A percentile compares a stretch with the other conserved stretches of the same genome.
Conservation (phyloP, 306 rosid genomes). For the Dicorynia guianensis region DNA sequence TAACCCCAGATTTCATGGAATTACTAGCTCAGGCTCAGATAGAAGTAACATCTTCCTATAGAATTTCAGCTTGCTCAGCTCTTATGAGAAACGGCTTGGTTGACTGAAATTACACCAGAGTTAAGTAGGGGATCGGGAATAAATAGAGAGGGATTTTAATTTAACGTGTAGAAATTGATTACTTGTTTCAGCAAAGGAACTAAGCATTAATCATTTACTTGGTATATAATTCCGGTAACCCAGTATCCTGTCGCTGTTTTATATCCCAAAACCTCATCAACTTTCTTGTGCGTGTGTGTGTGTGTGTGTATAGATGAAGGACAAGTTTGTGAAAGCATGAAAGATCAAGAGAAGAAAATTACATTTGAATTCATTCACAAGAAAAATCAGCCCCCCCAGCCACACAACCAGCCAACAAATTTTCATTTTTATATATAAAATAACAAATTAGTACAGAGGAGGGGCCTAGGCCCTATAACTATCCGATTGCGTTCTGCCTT, state of each 20-base stretch:
- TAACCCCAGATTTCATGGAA: not conserved
- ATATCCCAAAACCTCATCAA: constrained; percentile 41
- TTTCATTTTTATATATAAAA: constrained; percentile 72
- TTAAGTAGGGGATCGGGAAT: not conserved
- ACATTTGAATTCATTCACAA: constrained; percentile 63
- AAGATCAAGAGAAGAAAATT: constrained; percentile 41
- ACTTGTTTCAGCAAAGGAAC: constrained; percentile 26
- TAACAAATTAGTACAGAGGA: constrained; percentile 71
- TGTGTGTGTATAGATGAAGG: constrained; percentile 25
- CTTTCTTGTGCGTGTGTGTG: constrained; percentile 29
- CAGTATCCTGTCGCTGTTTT: constrained; percentile 27
- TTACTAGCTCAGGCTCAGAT: not conserved
- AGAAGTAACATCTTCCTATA: not conserved
- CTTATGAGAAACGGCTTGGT: not conserved
- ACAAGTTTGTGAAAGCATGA: constrained; percentile 37
- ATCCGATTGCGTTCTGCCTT: constrained; percentile 44
- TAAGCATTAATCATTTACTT: constrained; percentile 26
- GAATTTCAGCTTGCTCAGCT: not conserved
- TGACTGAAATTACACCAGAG: not conserved
- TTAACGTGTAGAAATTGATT: constrained; percentile 31
- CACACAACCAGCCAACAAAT: constrained; percentile 77
- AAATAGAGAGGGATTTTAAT: constrained; percentile 8
- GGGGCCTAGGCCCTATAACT: constrained; percentile 67
- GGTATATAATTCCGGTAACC: constrained; percentile 28
- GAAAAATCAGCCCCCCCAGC: constrained; percentile 69